Conservation (phyloP, 257 asterid genomes). For the Cordia subcordata region DNA sequence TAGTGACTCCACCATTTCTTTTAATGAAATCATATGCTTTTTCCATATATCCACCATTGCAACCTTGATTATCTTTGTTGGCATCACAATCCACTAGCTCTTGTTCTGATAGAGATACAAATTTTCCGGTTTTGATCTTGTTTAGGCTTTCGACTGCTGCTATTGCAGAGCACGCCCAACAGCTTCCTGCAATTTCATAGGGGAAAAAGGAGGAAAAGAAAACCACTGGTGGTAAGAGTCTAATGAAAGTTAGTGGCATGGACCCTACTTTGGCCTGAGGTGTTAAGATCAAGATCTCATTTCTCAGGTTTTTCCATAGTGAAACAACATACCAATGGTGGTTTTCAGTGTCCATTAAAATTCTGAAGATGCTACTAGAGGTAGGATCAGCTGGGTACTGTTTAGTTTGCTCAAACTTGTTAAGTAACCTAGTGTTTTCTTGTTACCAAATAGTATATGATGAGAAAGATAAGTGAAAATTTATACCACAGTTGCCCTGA, state of each 20-base stretch:
- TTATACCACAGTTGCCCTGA: slow-evolving; percentile 55
- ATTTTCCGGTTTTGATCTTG: slow-evolving; percentile 51
- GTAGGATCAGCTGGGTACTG: too few relatives aligned
- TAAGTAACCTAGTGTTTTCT: too few relatives aligned
- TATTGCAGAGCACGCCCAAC: slow-evolving; percentile 79
- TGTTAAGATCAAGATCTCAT: too few relatives aligned
- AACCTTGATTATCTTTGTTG: slow-evolving; percentile 33
- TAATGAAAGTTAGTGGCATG: too few relatives aligned
- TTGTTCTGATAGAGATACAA: slow-evolving; percentile 57
- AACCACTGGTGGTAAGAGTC: too few relatives aligned
- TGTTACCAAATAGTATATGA: background rate
- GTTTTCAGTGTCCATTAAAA: too few relatives aligned
- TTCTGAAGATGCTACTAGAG: too few relatives aligned
- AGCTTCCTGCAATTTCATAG: slow-evolving; percentile 53
- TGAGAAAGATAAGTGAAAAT: background rate
- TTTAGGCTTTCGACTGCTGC: slow-evolving; percentile 67
- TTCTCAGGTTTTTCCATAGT: too few relatives aligned
- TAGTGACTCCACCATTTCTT: slow-evolving; percentile 42
- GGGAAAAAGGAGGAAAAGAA: background rate
- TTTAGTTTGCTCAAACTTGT: too few relatives aligned
- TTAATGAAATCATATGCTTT: slow-evolving; percentile 44
- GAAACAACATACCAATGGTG: too few relatives aligned
- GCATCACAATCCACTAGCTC: slow-evolving; percentile 62
- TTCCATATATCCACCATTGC: slow-evolving; percentile 53
- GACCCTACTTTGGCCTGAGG: too few relatives aligned